Base-by-base conservation (phyloP, 108 stramenopile genomes). In the Cylindrotheca fusiformis region DNA sequence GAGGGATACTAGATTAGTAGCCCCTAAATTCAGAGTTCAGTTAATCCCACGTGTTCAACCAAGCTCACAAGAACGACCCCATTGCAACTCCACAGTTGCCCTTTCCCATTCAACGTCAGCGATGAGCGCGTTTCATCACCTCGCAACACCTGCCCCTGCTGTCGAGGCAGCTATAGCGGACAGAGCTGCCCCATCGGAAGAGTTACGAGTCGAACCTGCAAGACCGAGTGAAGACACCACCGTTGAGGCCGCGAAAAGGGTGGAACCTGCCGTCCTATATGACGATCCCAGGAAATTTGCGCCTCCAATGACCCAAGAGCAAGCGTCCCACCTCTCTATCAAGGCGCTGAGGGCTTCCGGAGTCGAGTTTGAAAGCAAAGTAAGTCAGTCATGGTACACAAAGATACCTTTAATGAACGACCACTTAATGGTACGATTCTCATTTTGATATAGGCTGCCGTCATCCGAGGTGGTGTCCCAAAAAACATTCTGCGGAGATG, bases 61-160 rank as follows among this genome's bases (percentile, higher is more conserved):
- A n/a, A n/a, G n/a, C n/a, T n/a, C n/a, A n/a, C n/a, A n/a, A 10
- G n/a, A 5, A 56, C 29, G 30, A 32, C 36, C 32, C 20, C 2
- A 56, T 14, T 45, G 10, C 44, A 45, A 45, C 14, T 14, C 44
- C 14, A n/a, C n/a, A n/a, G n/a, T n/a, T n/a, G n/a, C n/a, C n/a
- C n/a, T n/a, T n/a, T n/a, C n/a, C n/a, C n/a, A n/a, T n/a, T n/a
- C n/a, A n/a, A n/a, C n/a, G n/a, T n/a, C n/a, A n/a, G 17, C 0
- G 5, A 68, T 68, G 58, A 68, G 57, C 24, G 67, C 58, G 6
- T 52, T 52, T 25, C 32, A 60, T 18, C 57, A 67, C n/a, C 48
- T 81, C 20, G 80, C 80, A 20, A 30, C 70, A 48, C 74, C 81
- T 12, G 85, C 85, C 44, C 85, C 85, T 3, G 55, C 63, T n/a